Evolutionary conservation across 371 early-diverging fungal genomes (phyloP).

Genomic region (Mucor plumbeus): DNA sequence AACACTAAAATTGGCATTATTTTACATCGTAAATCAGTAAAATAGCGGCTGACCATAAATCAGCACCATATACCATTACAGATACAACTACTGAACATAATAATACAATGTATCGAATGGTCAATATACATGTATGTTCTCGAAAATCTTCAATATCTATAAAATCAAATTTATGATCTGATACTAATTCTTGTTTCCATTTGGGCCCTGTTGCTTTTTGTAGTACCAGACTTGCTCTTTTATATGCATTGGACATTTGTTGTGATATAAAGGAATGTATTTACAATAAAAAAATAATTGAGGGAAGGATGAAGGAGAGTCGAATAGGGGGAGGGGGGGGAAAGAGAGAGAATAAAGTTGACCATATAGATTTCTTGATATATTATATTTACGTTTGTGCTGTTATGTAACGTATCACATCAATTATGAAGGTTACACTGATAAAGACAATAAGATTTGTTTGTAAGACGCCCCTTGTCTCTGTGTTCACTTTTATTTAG

Average conservation of each 20-base stretch:
- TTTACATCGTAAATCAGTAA: slow-evolving; percentile 49
- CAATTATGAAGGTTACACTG: slow-evolving; percentile 16
- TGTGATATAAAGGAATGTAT: slow-evolving; percentile 1
- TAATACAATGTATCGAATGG: slow-evolving; percentile 63
- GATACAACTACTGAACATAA: slow-evolving; percentile 75
- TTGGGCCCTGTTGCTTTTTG: slow-evolving; percentile 48
- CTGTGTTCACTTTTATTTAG: too few relatives aligned
- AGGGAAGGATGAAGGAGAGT: not conserved
- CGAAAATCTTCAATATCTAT: slow-evolving; percentile 83
- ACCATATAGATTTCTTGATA: not conserved
- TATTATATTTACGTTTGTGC: not conserved
- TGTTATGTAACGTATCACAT: slow-evolving; percentile 18
- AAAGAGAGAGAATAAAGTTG: not conserved
- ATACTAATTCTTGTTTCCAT: slow-evolving; percentile 83
- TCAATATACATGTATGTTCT: slow-evolving; percentile 44
- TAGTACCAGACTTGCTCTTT: slow-evolving; percentile 17
- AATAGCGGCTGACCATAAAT: slow-evolving; percentile 72
- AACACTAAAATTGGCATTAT: not conserved
- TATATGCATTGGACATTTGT: slow-evolving; percentile 13
- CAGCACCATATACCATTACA: slow-evolving; percentile 74
- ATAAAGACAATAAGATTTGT: slow-evolving; percentile 13
- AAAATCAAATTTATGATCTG: slow-evolving; percentile 90
- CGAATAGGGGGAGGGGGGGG: not conserved
- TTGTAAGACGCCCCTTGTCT: not conserved
- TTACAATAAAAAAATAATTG: not conserved